These are phyloP conservation scores for Paramecium octaurelia DNA, from an alignment of 73 alveolate genomes.

Conservation along the genomic window DNA sequence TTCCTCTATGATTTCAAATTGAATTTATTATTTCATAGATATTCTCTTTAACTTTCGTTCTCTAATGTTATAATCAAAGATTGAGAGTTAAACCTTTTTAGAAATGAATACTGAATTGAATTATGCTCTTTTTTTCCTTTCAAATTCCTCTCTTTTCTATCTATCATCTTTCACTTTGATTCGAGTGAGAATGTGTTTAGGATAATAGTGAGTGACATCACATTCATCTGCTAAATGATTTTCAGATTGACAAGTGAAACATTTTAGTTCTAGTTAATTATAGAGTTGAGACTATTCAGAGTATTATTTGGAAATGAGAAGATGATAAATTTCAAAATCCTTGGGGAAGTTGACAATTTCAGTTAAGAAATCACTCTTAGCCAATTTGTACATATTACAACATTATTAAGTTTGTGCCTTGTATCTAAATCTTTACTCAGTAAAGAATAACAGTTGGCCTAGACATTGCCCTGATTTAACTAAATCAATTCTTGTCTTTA, in stretches of 20 bases:
- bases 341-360: not conserved
- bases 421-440: not conserved
- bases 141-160: not conserved
- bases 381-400: not conserved
- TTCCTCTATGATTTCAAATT: not conserved
- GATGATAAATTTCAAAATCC: constrained; percentile 29
- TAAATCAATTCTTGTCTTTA: not conserved
- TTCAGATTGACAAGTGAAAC: not conserved
- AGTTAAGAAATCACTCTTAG: not conserved
- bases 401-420: not conserved
- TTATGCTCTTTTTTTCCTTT: not conserved
- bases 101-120: not conserved
- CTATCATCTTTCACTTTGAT: not conserved
- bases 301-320: not conserved
- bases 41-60: not conserved
- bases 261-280: not conserved
- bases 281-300: not conserved
- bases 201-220: constrained; percentile 20
- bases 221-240: not conserved
- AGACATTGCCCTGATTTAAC: not conserved
- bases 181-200: not conserved
- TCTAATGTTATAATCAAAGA: not conserved
- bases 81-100: not conserved
- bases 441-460: not conserved
- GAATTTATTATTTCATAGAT: not conserved